A percentile compares a stretch with the other conserved stretches of the same genome.
Evolutionary conservation across 176 grass and related monocot genomes (phyloP).

Genomic region (Pontederia crassipes): DNA sequence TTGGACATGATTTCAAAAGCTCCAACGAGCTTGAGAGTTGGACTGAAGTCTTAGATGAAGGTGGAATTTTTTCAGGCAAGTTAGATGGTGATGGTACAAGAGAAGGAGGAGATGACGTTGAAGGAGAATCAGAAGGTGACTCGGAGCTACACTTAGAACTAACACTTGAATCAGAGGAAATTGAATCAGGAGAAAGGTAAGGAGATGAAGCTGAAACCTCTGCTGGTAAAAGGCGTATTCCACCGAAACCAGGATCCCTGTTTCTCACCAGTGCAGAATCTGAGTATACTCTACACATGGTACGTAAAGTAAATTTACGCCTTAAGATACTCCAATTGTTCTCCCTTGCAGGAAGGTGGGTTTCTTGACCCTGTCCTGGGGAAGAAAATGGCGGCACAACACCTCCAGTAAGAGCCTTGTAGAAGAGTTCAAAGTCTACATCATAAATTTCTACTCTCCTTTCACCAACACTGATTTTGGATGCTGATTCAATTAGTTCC

Average conservation of each 20-base stretch:
- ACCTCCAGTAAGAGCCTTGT: slow-evolving; percentile 74
- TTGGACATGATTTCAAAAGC: slow-evolving; percentile 31
- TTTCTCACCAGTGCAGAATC: too few species aligned
- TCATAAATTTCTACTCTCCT: slow-evolving; percentile 65
- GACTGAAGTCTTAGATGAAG: slow-evolving; percentile 58
- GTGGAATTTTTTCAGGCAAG: slow-evolving; percentile 30
- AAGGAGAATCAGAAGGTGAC: slow-evolving; percentile 85
- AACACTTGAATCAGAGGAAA: slow-evolving; percentile 65
- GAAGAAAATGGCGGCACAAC: slow-evolving; percentile 80
- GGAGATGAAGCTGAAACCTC: slow-evolving; percentile 60
- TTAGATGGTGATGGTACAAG: slow-evolving; percentile 51
- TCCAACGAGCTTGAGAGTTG: slow-evolving; percentile 43
- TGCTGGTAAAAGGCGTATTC: slow-evolving; percentile 28
- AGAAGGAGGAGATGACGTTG: slow-evolving; percentile 51
- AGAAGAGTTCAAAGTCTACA: slow-evolving; percentile 74
- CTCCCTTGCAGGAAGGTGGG: slow-evolving; percentile 83
- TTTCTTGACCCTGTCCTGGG: slow-evolving; percentile 52
- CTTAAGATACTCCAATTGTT: slow-evolving; percentile 75
- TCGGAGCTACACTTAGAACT: slow-evolving; percentile 92
- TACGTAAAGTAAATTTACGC: slow-evolving; percentile 60
- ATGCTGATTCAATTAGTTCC: slow-evolving; percentile 44
- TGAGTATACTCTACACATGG: not conserved
- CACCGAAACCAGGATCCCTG: not conserved
- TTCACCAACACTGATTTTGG: slow-evolving; percentile 35
- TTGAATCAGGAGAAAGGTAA: slow-evolving; percentile 77